Base-by-base conservation (phyloP, 2,329 filamentous ascomycete species). In the Pyricularia pennisetigena region DNA sequence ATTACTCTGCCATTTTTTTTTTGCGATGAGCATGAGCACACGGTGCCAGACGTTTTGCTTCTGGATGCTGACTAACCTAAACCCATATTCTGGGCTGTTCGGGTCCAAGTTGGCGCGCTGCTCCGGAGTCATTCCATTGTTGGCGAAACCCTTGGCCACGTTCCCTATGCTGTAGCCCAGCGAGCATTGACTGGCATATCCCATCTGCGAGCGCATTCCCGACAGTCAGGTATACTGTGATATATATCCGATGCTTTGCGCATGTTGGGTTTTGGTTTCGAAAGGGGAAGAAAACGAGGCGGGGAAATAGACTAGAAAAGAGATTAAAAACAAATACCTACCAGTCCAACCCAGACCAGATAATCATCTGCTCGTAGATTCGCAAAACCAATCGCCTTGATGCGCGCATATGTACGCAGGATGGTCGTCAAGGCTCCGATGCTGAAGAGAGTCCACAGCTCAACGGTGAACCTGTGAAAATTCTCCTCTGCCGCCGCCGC, bases 81-180 rank as follows among this genome's bases (percentile, higher is more conserved):
- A 49, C 23, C 26, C 16, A 28, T 57, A 54, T 23, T 66, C 65
- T 4, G 41, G 41, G 26, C 41, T 80, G n/a, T 75, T 71, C 0
- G 80, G 77, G 9, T 77, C 76, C 28, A 86, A 75, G 0, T 75
- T 72, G 9, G 71, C 73, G 24, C 85, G 80, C 69, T 84, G 72
- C 59, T 76, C 79, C n/a, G 82, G 79, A 2, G 82, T 84, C 82
- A 87, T 85, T 70, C 78, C 74, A 72, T 84, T 86, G 72, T 86
- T 86, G 65, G 84, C 83, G 4, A 86, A 76, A 0, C 84, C 83
- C 59, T 77, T 76, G 67, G 78, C 82, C 69, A 76, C 77, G 16
- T 80, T 80, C 28, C 82, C 83, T 16, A 85, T 81, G 26, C 77
- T 78, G 72, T 83, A 83, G 24, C 80, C 82, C 14, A 83, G 77